Evolutionary conservation across 164 flowering plant genomes (phyloP).

Genomic region (Euptelea pleiosperma): DNA sequence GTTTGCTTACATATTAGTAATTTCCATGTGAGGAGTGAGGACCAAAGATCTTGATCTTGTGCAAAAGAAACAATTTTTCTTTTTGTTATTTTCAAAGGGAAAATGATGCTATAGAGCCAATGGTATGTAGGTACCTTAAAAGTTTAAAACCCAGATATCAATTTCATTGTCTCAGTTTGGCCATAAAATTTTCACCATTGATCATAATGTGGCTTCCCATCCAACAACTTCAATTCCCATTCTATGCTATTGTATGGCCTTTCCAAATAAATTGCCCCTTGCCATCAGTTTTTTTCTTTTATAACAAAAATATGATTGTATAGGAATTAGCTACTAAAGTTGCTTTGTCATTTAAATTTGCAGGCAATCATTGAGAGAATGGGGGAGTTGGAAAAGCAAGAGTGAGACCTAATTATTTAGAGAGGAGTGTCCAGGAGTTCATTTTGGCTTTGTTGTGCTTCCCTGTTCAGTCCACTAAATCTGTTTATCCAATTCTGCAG

Average conservation of each 20-base stretch:
- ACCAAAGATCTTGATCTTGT: no score
- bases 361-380: constrained; percentile 95
- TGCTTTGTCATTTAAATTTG: not conserved
- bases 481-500: not conserved
- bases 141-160: no score
- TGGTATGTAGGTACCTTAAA: no score
- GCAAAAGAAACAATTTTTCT: not conserved
- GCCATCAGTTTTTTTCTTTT: not conserved
- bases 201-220: not conserved
- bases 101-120: no score
- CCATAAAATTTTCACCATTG: no score
- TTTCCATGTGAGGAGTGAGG: no score
- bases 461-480: not conserved
- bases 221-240: not conserved
- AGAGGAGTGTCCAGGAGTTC: not conserved
- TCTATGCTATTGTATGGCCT: not conserved
- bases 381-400: constrained; percentile 93
- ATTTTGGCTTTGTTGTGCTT: not conserved
- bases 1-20: not conserved
- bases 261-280: not conserved
- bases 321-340: not conserved
- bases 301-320: not conserved
- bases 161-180: no score
- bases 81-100: no score
- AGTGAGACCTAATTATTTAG: constrained; percentile 29